Evolutionary conservation across 2,329 filamentous ascomycete genomes (phyloP), one percentile per base, ranked within the genome.

Genomic region (Fusarium sterilihyphosum): DNA sequence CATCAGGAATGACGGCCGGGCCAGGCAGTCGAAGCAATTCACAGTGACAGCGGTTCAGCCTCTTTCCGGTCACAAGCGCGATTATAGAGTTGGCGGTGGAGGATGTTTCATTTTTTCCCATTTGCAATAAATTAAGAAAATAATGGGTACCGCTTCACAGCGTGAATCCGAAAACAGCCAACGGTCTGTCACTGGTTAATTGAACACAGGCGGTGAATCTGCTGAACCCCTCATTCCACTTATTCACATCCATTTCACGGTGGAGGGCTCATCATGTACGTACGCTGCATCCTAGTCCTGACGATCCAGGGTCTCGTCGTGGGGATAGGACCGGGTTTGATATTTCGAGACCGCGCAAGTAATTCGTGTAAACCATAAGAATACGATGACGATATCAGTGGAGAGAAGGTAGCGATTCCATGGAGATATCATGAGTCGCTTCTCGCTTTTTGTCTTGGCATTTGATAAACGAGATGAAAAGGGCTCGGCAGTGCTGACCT

Each of bases 221-320:
- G 16, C n/a, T 61, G 60, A 60, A 74, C 64, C 60, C 56, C 64
- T 70, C 71, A 69, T 57, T 61, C 71, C 71, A 69, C 71, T 61
- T 57, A 31, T 59, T 52, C 56, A 38, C 67, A 56, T 52, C 35
- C 52, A 43, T 56, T 43, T 73, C 58, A 72, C 60, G 67, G 44
- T 59, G 61, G 50, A 61, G 33, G 44, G 29, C 35, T 59, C 22
- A 44, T 53, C 47, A 37, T 43, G 65, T 40, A 53, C 13, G 46
- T 35, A 53, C 13, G 46, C 43, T 69, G 29, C 24, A 52, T 60
- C 65, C 52, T 56, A 40, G 46, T 59, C 47, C 46, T 72, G 67
- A 47, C 37, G 72, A 74, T 75, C 68, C 65, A 74, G 72, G 72
- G 72, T 74, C 68, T 69, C 22, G 29, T 52, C 63, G 58, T 72